Conservation (phyloP, 1,139 yeast species). For the Schwanniomyces etchellsii region DNA sequence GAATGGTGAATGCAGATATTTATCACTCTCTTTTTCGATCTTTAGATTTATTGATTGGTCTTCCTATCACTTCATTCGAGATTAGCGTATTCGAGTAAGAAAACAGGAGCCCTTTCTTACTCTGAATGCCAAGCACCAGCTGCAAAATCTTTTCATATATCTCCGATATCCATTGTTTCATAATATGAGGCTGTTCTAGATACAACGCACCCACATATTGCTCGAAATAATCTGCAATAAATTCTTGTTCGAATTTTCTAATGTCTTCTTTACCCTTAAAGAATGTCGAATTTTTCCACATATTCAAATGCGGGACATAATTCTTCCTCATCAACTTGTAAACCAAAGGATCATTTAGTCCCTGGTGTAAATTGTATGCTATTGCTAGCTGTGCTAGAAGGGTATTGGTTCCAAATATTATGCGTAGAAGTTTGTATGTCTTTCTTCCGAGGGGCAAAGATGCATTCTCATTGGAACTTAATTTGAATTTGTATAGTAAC, state of each 20-base stretch:
- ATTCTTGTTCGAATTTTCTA: constrained; percentile 36
- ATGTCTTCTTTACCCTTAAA: constrained; percentile 15
- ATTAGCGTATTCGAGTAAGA: constrained; percentile 21
- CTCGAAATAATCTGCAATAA: constrained; percentile 41
- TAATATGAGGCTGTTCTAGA: constrained; percentile 34
- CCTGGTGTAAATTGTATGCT: constrained; percentile 32
- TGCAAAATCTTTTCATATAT: constrained; percentile 27
- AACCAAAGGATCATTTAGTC: constrained; percentile 27
- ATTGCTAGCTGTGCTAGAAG: constrained; percentile 32
- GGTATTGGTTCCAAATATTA: constrained; percentile 37
- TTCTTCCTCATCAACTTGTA: constrained; percentile 11
- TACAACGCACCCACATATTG: constrained; percentile 41
- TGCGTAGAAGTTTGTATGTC: constrained; percentile 27
- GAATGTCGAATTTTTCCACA: constrained; percentile 12
- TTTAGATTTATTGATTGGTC: constrained; percentile 6
- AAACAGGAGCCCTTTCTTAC: constrained; percentile 2
- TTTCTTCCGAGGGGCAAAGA: constrained; percentile 15
- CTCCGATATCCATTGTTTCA: constrained; percentile 28
- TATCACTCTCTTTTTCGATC: too few species aligned
- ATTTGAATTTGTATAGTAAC: constrained; percentile 21
- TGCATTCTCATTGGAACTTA: constrained; percentile 5
- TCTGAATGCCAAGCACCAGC: constrained; percentile 16
- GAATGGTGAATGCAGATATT: constrained; percentile 3
- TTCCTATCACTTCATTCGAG: constrained; percentile 23
- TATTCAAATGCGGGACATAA: constrained; percentile 20